Evolutionary conservation across 768 basidiomycete species (phyloP).

Genomic region (Lactarius hatsudake): DNA sequence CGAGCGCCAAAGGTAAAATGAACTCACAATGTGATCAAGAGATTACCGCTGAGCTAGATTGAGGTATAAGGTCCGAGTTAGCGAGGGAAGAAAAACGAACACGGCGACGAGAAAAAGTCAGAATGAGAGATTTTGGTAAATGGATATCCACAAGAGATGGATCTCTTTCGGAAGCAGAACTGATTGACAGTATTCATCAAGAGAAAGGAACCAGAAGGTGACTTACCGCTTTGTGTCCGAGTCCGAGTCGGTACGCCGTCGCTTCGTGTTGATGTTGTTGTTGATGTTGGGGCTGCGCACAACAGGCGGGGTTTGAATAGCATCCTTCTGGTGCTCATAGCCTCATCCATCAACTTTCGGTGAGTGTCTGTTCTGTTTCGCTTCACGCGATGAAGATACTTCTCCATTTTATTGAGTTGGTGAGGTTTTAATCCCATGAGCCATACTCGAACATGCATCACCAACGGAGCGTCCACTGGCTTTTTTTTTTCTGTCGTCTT

Average conservation of each 20-base stretch:
- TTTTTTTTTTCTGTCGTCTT: background rate
- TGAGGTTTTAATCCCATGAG: slow-evolving; percentile 24
- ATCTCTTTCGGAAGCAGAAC: slow-evolving; percentile 31
- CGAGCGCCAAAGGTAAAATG: background rate
- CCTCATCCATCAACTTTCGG: background rate
- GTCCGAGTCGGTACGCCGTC: too few relatives aligned
- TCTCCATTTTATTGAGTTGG: slow-evolving; percentile 28
- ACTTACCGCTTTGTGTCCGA: slow-evolving; percentile 5
- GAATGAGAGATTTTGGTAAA: slow-evolving; percentile 22
- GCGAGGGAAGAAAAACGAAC: background rate
- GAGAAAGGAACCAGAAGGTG: background rate
- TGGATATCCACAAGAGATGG: slow-evolving; percentile 28
- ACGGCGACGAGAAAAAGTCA: slow-evolving; percentile 6
- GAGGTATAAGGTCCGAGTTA: slow-evolving; percentile 1
- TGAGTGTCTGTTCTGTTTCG: slow-evolving; percentile 12
- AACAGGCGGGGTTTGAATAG: background rate
- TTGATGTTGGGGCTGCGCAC: background rate
- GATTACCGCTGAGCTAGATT: background rate
- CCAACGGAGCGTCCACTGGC: slow-evolving; percentile 27
- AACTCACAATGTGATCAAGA: slow-evolving; percentile 15
- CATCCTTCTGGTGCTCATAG: background rate
- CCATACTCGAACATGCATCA: slow-evolving; percentile 32
- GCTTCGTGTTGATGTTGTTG: background rate
- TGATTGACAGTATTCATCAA: slow-evolving; percentile 26
- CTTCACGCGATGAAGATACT: slow-evolving; percentile 27